A percentile compares a stretch with the other conserved stretches of the same genome.
Conservation (phyloP, 2,329 filamentous ascomycete genomes). For the Pestalotiopsis sp. region DNA sequence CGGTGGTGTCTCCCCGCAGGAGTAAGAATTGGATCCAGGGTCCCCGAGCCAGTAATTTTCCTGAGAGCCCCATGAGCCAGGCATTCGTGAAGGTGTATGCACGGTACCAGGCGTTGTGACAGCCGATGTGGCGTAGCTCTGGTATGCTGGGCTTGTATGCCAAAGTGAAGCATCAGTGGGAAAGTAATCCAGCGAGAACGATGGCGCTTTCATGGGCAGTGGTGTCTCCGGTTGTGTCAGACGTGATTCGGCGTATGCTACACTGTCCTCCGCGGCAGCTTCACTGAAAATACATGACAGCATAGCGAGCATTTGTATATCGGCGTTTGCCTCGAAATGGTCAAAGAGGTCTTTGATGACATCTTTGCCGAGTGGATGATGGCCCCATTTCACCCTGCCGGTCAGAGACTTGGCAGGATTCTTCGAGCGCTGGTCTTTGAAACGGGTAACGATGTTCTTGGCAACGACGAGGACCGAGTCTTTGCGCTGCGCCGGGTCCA, state of each 20-base stretch:
- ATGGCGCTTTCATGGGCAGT: conserved; percentile 65
- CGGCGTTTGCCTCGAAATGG: conserved; percentile 64
- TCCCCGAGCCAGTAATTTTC: conserved; percentile 56
- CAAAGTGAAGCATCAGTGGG: conserved; percentile 59
- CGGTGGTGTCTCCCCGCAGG: conserved; percentile 65
- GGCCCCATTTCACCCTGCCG: conserved; percentile 70
- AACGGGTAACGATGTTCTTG: conserved; percentile 57
- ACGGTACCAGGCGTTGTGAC: conserved; percentile 60
- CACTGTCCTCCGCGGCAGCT: conserved; percentile 55
- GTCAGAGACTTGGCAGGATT: conserved; percentile 38
- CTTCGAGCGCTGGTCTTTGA: conserved; percentile 23
- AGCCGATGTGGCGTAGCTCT: conserved; percentile 56
- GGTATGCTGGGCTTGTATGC: conserved; percentile 45
- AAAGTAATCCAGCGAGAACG: conserved; percentile 70
- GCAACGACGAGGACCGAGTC: conserved; percentile 72
- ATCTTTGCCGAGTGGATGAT: conserved; percentile 64
- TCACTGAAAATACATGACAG: conserved; percentile 71
- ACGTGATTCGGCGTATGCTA: conserved; percentile 60
- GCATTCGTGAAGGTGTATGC: conserved; percentile 57
- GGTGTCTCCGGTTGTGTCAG: conserved; percentile 64
- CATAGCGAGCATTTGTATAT: conserved; percentile 74
- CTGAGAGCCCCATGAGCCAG: conserved; percentile 60
- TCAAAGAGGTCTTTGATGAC: conserved; percentile 65
- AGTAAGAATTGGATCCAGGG: conserved; percentile 59
- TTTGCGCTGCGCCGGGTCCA: conserved; percentile 55